phyloP scores from a whole-genome alignment of 2,329 filamentous ascomycete genomes.

The Claviceps sp. region DNA sequence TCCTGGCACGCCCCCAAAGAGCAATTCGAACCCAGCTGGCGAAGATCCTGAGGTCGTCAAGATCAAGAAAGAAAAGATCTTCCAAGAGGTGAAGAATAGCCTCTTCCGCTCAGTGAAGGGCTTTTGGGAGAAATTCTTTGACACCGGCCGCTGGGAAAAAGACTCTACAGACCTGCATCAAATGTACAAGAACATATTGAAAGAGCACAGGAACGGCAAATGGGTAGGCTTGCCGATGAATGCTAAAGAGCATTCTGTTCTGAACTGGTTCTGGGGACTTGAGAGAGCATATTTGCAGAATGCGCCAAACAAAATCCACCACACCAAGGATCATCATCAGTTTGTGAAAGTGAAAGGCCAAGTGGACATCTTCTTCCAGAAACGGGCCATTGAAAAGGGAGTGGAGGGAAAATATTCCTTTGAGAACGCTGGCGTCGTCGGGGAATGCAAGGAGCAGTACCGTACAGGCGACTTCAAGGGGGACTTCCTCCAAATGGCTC shows the following conservation, averaged over 20 bases:
- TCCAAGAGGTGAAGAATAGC: too few species aligned
- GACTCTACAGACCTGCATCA: neutral
- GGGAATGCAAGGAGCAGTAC: too few species aligned
- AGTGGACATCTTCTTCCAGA: slow-evolving; percentile 12
- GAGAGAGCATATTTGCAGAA: slow-evolving; percentile 6
- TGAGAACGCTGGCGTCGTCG: too few species aligned
- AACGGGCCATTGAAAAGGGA: slow-evolving; percentile 10
- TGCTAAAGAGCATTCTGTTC: slow-evolving; percentile 5
- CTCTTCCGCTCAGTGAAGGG: slow-evolving; percentile 5
- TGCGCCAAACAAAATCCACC: slow-evolving; percentile 8
- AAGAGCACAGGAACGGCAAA: slow-evolving; percentile 6
- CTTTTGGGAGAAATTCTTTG: slow-evolving; percentile 9
- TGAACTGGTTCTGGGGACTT: slow-evolving; percentile 1
- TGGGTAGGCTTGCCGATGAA: slow-evolving; percentile 8
- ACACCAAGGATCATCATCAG: slow-evolving; percentile 9
- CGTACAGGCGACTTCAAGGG: too few species aligned
- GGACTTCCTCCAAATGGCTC: too few species aligned
- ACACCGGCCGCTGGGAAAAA: slow-evolving; percentile 4
- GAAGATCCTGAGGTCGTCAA: too few species aligned
- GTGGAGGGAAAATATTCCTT: neutral
- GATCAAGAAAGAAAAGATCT: too few species aligned
- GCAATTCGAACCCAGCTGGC: too few species aligned
- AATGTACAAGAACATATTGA: slow-evolving; percentile 5
- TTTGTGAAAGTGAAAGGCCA: slow-evolving; percentile 11
- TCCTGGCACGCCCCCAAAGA: neutral